Base-by-base conservation (phyloP, 306 rosid species). In the Quercus agrifolia region DNA sequence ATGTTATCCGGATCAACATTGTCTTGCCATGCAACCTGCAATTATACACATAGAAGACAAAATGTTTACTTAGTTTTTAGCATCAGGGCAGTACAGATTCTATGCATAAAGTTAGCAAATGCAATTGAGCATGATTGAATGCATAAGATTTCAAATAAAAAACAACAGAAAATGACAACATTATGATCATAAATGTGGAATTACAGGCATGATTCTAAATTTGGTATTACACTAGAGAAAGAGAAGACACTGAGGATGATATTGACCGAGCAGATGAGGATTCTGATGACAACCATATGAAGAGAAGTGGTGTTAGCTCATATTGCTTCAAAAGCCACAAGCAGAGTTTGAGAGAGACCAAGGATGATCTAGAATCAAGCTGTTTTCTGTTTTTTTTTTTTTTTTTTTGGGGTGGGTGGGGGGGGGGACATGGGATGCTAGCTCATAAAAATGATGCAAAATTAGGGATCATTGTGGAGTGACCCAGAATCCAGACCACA, bases 11-110 rank as follows among this genome's bases (percentile, higher is more conserved):
- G 97, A 87, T 92, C 97, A 38, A 92, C 80, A 61, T 82, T 80
- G 80, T 90, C 98, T 83, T 94, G 97, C 97, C 96, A 94, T 71
- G 73, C 55, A 69, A 79, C 91, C 98, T 92, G 93, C 83, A 79
- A 61, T 63, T 62, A 74, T 61, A 81, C 68, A 86, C 62, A 57
- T 8, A 62, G 74, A 58, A 2, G 74, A 66, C 76, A 72, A 81
- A 68, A 56, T 30, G 61, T 35, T 67, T 64, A 6, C 46, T 71
- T 11, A 67, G n/a, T 25, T 79, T 59, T 51, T 62, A 49, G 33
- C 74, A 80, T 69, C 25, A 81, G 17, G 18, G 18, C 46, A 6
- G 44, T 15, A 49, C 54, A 31, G 44, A 28, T 30, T 15, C n/a
- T 28, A 17, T 2, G 1, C 2, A 0, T 6, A 30, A 30, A 30